Base-by-base conservation (phyloP, 805 yeast genomes). In the Kluyveromyces aestuarii region DNA sequence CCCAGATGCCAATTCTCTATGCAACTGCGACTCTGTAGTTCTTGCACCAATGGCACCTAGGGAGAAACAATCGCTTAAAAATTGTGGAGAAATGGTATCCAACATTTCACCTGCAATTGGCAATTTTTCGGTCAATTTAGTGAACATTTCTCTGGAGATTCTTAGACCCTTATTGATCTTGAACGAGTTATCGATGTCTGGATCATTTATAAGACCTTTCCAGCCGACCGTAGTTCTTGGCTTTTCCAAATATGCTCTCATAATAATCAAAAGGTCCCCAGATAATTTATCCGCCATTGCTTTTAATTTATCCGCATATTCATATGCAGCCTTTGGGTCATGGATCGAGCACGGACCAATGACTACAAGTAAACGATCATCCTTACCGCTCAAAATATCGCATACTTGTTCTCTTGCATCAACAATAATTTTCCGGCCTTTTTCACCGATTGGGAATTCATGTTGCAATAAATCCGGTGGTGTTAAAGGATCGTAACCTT, bases 201-300 rank as follows among this genome's bases (percentile, higher is more conserved):
- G 99, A 68, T 91, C 99, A 66, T 91, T 91, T 61, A 91, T 93
- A 56, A 91, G 76, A 58, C 99, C 99, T 72, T 91, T 91, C 99
- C 99, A 91, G 51, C 99, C 99, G 42, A 93, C 98, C 27, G 98
- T 91, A 46, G 99, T 91, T 72, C 99, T 82, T 59, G 99, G 99
- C 71, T 91, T 91, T 69, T 91, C 99, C 62, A 93, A 76, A 73
- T 93, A 93, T 3, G 98, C 98, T 72, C 99, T 82, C 99, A 93
- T 93, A 53, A 93, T 83, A 50, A 93, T 82, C 49, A 82, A 79
- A 51, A 93, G 75, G 57, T 91, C 96, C 44, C 78, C 81, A 55
- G 82, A 74, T 54, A 85, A 73, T 62, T 80, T 75, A 49, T 80
- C 80, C 40, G 84, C 71, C 37, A 83, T 64, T 48, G 72, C 73